Evolutionary conservation across 192 early-diverging fungal species (phyloP).

Genomic region (Podila clonocystis): DNA sequence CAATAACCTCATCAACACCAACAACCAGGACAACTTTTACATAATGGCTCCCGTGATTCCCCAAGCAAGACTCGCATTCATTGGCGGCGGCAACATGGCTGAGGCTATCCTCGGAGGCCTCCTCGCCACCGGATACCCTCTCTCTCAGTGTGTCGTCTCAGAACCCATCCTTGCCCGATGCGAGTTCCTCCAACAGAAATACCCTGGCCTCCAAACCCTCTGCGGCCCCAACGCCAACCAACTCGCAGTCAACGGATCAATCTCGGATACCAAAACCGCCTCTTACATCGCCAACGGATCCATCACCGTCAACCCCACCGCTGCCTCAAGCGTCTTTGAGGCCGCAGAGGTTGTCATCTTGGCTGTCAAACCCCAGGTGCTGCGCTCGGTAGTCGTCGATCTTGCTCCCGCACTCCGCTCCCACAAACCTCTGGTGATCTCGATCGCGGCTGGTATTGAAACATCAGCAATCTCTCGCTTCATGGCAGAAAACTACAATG

Average conservation of each 20-base stretch:
- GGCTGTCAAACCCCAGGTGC: constrained; percentile 93
- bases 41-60: constrained; percentile 19
- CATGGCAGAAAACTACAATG: constrained; percentile 51
- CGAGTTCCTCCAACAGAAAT: constrained; percentile 71
- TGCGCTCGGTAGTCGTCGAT: constrained; percentile 75
- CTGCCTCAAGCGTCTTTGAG: constrained; percentile 19
- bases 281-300: constrained; percentile 62
- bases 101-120: constrained; percentile 94
- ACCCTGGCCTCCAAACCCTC: constrained; percentile 62
- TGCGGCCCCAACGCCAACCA: constrained; percentile 32
- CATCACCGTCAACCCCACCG: constrained; percentile 33
- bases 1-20: neutral
- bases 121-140: constrained; percentile 78
- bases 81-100: constrained; percentile 98
- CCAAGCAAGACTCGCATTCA: constrained; percentile 67
- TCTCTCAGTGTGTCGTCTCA: constrained; percentile 76
- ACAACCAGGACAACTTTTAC: neutral
- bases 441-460: constrained; percentile 93
- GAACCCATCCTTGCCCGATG: constrained; percentile 80
- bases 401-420: constrained; percentile 60
- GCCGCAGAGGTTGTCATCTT: constrained; percentile 81
- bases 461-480: constrained; percentile 79
- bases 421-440: constrained; percentile 77
- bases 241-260: constrained; percentile 35
- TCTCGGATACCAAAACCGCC: constrained; percentile 55